Evolutionary conservation across 768 basidiomycete species (phyloP), one percentile per base, ranked within the genome.

Genomic region (Auriscalpium orientale): DNA sequence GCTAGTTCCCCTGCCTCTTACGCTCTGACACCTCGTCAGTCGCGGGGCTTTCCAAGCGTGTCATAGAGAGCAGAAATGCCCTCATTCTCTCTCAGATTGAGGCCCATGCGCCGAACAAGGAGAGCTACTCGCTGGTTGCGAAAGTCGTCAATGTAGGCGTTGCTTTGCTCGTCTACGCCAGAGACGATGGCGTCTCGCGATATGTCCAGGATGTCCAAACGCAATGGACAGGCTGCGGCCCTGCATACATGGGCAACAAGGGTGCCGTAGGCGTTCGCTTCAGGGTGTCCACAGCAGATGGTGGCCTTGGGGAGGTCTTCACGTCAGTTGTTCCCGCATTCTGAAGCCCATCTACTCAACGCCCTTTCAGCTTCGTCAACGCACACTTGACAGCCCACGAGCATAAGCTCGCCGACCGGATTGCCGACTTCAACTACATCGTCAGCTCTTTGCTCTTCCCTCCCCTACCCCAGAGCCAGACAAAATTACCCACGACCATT

Each of bases 201-300:
- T 74, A 72, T 54, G 74, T 87, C 20, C 71, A 74, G 57, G 80
- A 89, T 62, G 81, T 89, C 37, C 76, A 91, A 64, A 86, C 87
- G 48, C 74, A 80, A 55, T 87, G 89, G 84, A 89, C 85, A 0
- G 87, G 89, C 8, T 82, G 68, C 66, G 87, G 86, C 6, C 84
- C 82, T 36, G 79, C 68, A 15, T 84, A 80, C 62, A 89, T 97
- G 89, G 91, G 90, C 7, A 97, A 99, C 73, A 98, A 98, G 71
- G 93, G 92, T 28, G 95, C 91, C 1, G 93, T 97, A 3, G 94
- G 89, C 13, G 77, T 93, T 44, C 79, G 95, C 43, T 86, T 98
- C 69, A 82, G 87, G 49, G 76, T 94, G 20, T 70, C 76, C n/a
- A 76, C 73, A 9, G 68, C 72, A 34, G 81, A 82, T 34, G 79